phyloP scores from a whole-genome alignment of 2,329 filamentous ascomycete genomes.

The Alternaria consortialis region DNA sequence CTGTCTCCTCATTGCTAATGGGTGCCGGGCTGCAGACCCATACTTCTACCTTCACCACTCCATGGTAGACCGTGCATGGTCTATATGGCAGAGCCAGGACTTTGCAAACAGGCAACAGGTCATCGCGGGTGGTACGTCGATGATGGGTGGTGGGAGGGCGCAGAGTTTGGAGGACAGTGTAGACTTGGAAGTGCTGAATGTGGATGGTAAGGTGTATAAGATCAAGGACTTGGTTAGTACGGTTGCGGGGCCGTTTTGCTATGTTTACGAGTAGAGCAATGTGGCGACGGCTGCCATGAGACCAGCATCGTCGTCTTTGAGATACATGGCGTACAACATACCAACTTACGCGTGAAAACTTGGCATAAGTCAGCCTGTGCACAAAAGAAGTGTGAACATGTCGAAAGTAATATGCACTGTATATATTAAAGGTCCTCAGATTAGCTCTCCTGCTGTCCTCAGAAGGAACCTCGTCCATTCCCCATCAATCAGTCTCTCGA shows the following conservation, averaged over 20 bases:
- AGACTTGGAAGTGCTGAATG: slow-evolving; percentile 51
- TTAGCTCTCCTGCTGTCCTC: slow-evolving; percentile 49
- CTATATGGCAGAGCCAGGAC: slow-evolving; percentile 61
- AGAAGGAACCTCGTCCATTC: slow-evolving; percentile 35
- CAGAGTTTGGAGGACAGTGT: slow-evolving; percentile 45
- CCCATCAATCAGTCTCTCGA: slow-evolving; percentile 21
- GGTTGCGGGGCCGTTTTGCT: slow-evolving; percentile 59
- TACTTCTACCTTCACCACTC: slow-evolving; percentile 60
- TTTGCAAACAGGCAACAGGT: slow-evolving; percentile 50
- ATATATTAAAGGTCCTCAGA: slow-evolving; percentile 40
- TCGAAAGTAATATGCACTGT: slow-evolving; percentile 4
- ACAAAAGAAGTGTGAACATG: background rate
- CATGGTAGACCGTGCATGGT: slow-evolving; percentile 60
- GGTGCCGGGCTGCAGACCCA: slow-evolving; percentile 45
- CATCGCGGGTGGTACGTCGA: slow-evolving; percentile 57
- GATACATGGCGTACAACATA: background rate
- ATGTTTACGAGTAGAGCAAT: slow-evolving; percentile 51
- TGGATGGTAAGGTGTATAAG: slow-evolving; percentile 46
- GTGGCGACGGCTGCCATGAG: background rate
- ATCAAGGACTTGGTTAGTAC: slow-evolving; percentile 58
- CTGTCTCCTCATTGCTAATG: background rate
- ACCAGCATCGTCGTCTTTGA: background rate
- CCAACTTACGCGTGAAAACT: background rate
- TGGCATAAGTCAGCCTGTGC: slow-evolving; percentile 1
- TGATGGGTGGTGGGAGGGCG: slow-evolving; percentile 42